Evolutionary conservation across 768 basidiomycete genomes (phyloP).

Genomic region (Roridomyces roridus): DNA sequence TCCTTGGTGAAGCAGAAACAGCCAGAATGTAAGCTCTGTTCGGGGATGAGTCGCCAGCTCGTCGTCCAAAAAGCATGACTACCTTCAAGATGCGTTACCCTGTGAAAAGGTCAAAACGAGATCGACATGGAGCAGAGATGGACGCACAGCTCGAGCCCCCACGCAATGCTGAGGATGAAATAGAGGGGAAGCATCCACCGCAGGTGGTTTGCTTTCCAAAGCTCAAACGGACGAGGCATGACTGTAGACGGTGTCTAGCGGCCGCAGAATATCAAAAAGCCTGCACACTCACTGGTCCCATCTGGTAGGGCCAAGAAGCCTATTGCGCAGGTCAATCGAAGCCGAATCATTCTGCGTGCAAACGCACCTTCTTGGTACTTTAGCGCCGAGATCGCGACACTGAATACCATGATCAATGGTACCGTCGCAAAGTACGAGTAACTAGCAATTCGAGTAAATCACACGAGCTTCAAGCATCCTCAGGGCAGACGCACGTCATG

Average conservation of each 20-base stretch:
- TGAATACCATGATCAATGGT: slow-evolving; percentile 69
- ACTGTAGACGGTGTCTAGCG: slow-evolving; percentile 41
- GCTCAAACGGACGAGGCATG: slow-evolving; percentile 58
- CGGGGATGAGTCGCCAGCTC: background rate
- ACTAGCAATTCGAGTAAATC: slow-evolving; percentile 36
- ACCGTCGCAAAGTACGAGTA: slow-evolving; percentile 83
- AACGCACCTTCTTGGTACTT: slow-evolving; percentile 78
- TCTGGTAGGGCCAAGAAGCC: slow-evolving; percentile 47
- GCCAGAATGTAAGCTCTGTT: slow-evolving; percentile 82
- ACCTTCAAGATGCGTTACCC: slow-evolving; percentile 87
- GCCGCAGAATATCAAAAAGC: slow-evolving; percentile 19
- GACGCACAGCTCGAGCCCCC: slow-evolving; percentile 80
- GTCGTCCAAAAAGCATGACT: background rate
- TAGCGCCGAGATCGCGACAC: slow-evolving; percentile 62
- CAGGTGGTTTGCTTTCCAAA: slow-evolving; percentile 53
- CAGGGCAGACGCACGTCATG: slow-evolving; percentile 74
- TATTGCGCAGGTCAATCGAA: slow-evolving; percentile 19
- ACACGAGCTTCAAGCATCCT: background rate
- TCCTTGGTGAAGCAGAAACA: slow-evolving; percentile 82
- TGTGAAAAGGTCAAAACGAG: slow-evolving; percentile 31
- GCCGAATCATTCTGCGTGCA: background rate
- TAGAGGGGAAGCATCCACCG: slow-evolving; percentile 72
- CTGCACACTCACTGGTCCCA: slow-evolving; percentile 35
- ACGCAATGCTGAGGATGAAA: slow-evolving; percentile 73
- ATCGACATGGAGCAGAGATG: slow-evolving; percentile 3